Conservation (phyloP, 192 early-diverging fungal genomes). For the Rhizophlyctis rosea region DNA sequence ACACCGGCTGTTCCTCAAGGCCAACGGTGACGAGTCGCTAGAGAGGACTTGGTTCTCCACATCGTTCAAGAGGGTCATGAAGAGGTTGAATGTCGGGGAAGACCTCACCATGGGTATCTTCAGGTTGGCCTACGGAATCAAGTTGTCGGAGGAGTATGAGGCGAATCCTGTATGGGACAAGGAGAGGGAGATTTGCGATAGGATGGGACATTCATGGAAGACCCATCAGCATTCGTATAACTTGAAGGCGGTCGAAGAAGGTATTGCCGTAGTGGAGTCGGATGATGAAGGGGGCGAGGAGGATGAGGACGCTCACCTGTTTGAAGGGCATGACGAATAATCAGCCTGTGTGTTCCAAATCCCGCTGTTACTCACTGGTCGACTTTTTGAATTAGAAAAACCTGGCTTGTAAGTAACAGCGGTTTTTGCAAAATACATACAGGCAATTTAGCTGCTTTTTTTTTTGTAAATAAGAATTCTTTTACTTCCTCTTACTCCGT, state of each 20-base stretch:
- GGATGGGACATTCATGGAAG: not conserved
- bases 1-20: not conserved
- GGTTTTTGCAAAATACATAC: too few species aligned
- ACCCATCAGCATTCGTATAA: not conserved
- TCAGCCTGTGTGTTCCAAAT: not conserved
- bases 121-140: not conserved
- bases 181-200: not conserved
- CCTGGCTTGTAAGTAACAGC: too few species aligned
- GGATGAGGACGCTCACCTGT: not conserved
- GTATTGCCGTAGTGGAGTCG: too few species aligned
- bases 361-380: not conserved
- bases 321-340: not conserved
- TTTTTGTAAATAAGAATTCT: not conserved
- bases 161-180: not conserved
- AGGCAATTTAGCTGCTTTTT: conserved; percentile 1
- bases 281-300: not conserved
- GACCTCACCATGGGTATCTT: conserved; percentile 1
- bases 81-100: not conserved
- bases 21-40: not conserved
- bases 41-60: not conserved
- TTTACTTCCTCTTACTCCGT: too few species aligned
- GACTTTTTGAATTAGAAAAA: too few species aligned
- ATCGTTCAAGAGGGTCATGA: not conserved
- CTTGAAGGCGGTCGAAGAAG: not conserved
- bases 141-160: not conserved